Base-by-base conservation (phyloP, 441 rosid genomes). In the Bocquillonia castaneifolia region DNA sequence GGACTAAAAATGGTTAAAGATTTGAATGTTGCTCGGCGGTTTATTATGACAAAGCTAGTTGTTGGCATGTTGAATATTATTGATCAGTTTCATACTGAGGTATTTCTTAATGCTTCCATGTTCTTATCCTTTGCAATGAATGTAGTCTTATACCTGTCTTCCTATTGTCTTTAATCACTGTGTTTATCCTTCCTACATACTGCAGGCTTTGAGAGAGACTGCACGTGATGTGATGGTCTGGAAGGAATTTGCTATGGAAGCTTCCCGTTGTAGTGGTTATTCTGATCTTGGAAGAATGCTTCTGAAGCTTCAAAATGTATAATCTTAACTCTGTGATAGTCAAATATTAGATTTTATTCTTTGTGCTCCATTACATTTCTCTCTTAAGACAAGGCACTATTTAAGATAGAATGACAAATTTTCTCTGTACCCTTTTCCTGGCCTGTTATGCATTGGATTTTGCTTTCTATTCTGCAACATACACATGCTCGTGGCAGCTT, bases 221-320 rank as follows among this genome's bases (percentile, higher is more conserved):
- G 95, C 88, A 66, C 92, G 87, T 34, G 85, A 88, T 58, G 88
- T 92, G 74, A 75, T 67, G 72, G 79, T 82, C 42, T 95, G 99
- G 99, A 95, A 91, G 81, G 93, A 90, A 68, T 90, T 90, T 75
- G 96, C 98, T 36, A 81, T 74, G 91, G 96, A 85, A 74, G 90
- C 91, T 79, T 85, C 98, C 23, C 85, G 78, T 59, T 84, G 97
- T 76, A 74, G 66, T 70, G 90, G 87, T 67, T 95, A 95, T 86
- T 76, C 82, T 63, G 96, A 89, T 63, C 90, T 95, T 64, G 98
- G 97, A 72, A 82, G 71, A 81, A 91, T 90, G 96, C 97, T 95
- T 73, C 66, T 87, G 85, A 92, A 86, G 82, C 91, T 95, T 79
- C 90, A 91, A 47, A 85, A 68, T 51, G 99, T 92, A 89, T 83